Evolutionary conservation across 2,329 filamentous ascomycete genomes (phyloP).

Genomic region (Lasiodiplodia gonubiensis): DNA sequence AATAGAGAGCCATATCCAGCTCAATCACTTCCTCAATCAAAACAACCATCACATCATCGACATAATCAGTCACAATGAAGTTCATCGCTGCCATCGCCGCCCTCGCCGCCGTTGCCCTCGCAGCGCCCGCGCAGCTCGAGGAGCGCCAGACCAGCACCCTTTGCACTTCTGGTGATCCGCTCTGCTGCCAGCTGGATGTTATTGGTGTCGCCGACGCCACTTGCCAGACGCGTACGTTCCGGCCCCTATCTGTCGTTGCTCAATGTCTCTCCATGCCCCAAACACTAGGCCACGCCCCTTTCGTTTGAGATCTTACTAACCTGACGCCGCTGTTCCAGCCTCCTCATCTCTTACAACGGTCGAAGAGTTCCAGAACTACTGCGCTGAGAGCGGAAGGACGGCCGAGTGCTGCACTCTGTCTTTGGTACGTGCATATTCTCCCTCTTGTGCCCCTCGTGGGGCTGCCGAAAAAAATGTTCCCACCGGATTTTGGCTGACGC

Average conservation of each 20-base stretch:
- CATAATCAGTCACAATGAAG: constrained; percentile 5
- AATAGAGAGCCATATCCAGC: background rate
- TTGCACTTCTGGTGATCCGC: constrained; percentile 17
- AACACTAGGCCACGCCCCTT: background rate
- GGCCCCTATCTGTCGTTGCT: background rate
- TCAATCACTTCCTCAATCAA: background rate
- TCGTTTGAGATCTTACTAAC: background rate
- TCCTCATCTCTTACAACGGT: constrained; percentile 10
- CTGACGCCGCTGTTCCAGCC: background rate
- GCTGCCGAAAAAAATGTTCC: no score
- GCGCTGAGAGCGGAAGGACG: constrained; percentile 12
- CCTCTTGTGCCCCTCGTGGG: no score
- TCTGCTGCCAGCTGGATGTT: constrained; percentile 26
- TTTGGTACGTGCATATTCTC: background rate
- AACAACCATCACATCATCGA: background rate
- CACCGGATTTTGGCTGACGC: background rate
- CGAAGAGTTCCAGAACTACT: constrained; percentile 15
- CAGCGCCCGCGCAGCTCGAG: constrained; percentile 54
- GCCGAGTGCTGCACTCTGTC: constrained; percentile 27
- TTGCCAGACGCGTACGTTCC: constrained; percentile 1
- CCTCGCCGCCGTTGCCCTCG: constrained; percentile 89
- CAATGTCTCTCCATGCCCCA: background rate
- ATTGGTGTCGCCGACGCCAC: constrained; percentile 22
- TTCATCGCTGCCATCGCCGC: constrained; percentile 63
- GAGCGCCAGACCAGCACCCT: constrained; percentile 5